Conservation (phyloP, 164 flowering plant genomes). For the Dillenia suffruticosa region DNA sequence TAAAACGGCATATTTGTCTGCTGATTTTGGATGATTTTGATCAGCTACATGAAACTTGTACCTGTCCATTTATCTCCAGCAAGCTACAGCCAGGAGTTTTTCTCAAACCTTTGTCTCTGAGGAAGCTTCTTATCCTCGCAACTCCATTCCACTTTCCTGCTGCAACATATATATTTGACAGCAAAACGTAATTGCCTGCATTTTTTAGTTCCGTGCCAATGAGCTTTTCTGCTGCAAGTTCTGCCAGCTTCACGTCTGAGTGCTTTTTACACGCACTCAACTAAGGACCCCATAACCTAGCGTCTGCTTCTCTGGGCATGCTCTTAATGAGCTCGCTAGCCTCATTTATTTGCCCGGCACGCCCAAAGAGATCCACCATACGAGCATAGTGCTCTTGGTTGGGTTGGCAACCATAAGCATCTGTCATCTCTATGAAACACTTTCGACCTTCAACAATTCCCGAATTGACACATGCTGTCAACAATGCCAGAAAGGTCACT, state of each 20-base stretch:
- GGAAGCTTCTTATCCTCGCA: slow-evolving; percentile 40
- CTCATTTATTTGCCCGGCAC: slow-evolving; percentile 39
- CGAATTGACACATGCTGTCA: slow-evolving; percentile 61
- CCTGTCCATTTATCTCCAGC: slow-evolving; percentile 30
- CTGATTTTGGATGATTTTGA: slow-evolving; percentile 38
- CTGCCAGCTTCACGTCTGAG: slow-evolving; percentile 31
- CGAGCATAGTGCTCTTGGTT: slow-evolving; percentile 65
- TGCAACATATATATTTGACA: slow-evolving; percentile 61
- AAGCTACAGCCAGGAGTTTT: slow-evolving; percentile 1
- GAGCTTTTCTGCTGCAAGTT: slow-evolving; percentile 47
- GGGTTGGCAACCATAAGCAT: slow-evolving; percentile 32
- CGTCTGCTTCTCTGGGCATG: slow-evolving; percentile 52
- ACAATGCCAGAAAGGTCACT: slow-evolving; percentile 49
- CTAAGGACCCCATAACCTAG: slow-evolving; percentile 58
- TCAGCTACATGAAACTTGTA: slow-evolving; percentile 58
- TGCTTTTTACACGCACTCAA: slow-evolving; percentile 53
- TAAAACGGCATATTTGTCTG: slow-evolving; percentile 35
- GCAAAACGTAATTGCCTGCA: slow-evolving; percentile 59
- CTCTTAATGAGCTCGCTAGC: slow-evolving; percentile 38
- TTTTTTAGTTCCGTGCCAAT: slow-evolving; percentile 47
- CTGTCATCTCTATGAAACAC: slow-evolving; percentile 47
- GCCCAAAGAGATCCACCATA: slow-evolving; percentile 68
- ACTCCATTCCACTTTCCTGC: slow-evolving; percentile 63
- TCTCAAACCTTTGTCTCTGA: slow-evolving; percentile 25
- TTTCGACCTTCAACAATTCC: slow-evolving; percentile 50